Evolutionary conservation across 805 yeast species (phyloP).

Genomic region (Helenozyma rhizophorensis): DNA sequence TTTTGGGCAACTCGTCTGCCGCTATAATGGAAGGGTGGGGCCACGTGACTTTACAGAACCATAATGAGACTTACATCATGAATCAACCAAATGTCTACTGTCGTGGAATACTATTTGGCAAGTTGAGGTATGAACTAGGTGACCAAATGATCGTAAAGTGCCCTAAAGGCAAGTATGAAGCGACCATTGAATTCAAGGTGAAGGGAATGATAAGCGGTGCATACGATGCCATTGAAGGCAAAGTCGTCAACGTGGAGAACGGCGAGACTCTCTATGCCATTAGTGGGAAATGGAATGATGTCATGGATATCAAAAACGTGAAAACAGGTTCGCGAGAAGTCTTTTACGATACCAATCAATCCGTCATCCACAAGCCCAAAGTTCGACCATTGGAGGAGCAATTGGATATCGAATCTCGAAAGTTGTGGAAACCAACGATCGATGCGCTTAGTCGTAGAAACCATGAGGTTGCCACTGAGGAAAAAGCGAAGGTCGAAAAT

Average conservation of each 20-base stretch:
- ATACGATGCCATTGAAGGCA: slow-evolving; percentile 84
- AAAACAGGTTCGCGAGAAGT: slow-evolving; percentile 47
- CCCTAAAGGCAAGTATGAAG: slow-evolving; percentile 50
- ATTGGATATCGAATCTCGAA: slow-evolving; percentile 74
- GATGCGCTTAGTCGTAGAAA: slow-evolving; percentile 76
- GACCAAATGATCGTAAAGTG: slow-evolving; percentile 82
- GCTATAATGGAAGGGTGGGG: slow-evolving; percentile 94
- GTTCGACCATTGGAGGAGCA: slow-evolving; percentile 81
- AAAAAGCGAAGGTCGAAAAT: slow-evolving; percentile 82
- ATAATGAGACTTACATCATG: slow-evolving; percentile 71
- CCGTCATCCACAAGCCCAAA: slow-evolving; percentile 54
- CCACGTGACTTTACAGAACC: slow-evolving; percentile 61
- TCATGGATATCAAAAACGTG: slow-evolving; percentile 56
- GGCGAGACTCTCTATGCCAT: slow-evolving; percentile 61
- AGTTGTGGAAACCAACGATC: slow-evolving; percentile 77
- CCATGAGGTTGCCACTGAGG: slow-evolving; percentile 82
- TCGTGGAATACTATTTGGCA: slow-evolving; percentile 88
- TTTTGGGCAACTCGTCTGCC: slow-evolving; percentile 94
- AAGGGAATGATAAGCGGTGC: slow-evolving; percentile 93
- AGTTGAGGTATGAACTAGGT: slow-evolving; percentile 84
- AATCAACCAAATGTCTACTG: slow-evolving; percentile 97
- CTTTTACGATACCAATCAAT: slow-evolving; percentile 42
- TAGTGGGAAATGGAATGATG: slow-evolving; percentile 91
- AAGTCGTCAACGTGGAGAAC: slow-evolving; percentile 35
- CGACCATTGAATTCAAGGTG: slow-evolving; percentile 89